phyloP scores from a whole-genome alignment of 2,329 filamentous ascomycete species.

The Fusarium bactridioides region DNA sequence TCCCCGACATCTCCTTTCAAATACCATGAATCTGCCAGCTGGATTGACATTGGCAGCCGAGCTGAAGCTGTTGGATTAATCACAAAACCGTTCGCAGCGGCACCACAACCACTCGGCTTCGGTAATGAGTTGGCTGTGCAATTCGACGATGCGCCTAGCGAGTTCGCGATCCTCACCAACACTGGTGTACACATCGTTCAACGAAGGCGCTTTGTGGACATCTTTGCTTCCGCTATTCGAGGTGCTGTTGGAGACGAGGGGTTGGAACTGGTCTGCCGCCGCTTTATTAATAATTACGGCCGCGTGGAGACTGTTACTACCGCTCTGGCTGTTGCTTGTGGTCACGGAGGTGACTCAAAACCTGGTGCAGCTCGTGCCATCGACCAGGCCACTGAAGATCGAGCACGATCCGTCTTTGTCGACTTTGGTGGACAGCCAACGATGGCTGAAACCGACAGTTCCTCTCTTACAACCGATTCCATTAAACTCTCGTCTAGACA shows the following conservation, averaged over 20 bases:
- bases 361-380: slow-evolving; percentile 79
- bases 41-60: slow-evolving; percentile 76
- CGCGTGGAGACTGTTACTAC: slow-evolving; percentile 89
- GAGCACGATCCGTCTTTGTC: slow-evolving; percentile 86
- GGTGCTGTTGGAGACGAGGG: slow-evolving; percentile 79
- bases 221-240: slow-evolving; percentile 84
- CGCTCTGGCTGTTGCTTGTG: slow-evolving; percentile 92
- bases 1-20: slow-evolving; percentile 60
- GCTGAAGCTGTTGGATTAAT: slow-evolving; percentile 83
- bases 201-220: slow-evolving; percentile 85
- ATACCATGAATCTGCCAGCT: slow-evolving; percentile 82
- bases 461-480: slow-evolving; percentile 76
- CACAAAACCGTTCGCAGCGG: slow-evolving; percentile 75
- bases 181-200: slow-evolving; percentile 88
- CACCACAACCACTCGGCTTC: slow-evolving; percentile 76
- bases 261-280: slow-evolving; percentile 80
- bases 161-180: slow-evolving; percentile 92
- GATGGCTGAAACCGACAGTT: slow-evolving; percentile 79
- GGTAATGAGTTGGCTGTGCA: slow-evolving; percentile 97
- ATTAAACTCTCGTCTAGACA: slow-evolving; percentile 90
- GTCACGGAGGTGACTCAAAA: slow-evolving; percentile 80
- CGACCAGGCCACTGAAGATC: slow-evolving; percentile 86
- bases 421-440: slow-evolving; percentile 90
- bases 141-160: slow-evolving; percentile 81
- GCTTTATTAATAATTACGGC: slow-evolving; percentile 86